Conservation (phyloP, 2,329 filamentous ascomycete genomes). For the Fonsecaea erecta region DNA sequence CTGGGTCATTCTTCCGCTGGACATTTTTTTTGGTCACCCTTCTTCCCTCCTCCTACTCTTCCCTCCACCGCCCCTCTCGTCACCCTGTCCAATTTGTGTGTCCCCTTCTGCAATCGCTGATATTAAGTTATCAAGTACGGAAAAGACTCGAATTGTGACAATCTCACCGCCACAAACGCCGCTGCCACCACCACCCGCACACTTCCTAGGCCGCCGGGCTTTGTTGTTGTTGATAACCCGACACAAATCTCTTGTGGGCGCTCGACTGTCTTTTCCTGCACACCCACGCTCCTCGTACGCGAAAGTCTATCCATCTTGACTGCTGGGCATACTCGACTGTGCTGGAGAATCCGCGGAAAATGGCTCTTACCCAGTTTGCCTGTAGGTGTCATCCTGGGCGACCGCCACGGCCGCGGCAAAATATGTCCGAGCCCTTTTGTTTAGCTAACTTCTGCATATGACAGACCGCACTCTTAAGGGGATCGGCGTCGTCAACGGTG, state of each 20-base stretch:
- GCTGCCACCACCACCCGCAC: constrained; percentile 14
- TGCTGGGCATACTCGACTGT: not conserved
- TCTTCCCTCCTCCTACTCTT: constrained; percentile 25
- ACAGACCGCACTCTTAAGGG: constrained; percentile 90
- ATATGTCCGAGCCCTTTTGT: constrained; percentile 2
- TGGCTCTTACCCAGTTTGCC: constrained; percentile 93
- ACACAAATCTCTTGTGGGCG: constrained; percentile 14
- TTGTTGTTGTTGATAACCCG: constrained; percentile 37
- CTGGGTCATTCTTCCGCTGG: constrained; percentile 5
- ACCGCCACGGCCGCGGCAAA: constrained; percentile 8
- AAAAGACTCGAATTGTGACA: constrained; percentile 43
- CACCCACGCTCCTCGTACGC: not conserved
- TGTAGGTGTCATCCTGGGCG: constrained; percentile 55
- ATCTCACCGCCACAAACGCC: constrained; percentile 27
- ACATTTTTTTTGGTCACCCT: constrained; percentile 16
- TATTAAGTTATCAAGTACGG: constrained; percentile 58
- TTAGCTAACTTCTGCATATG: constrained; percentile 21
- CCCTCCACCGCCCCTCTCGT: constrained; percentile 36
- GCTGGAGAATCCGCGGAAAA: constrained; percentile 45
- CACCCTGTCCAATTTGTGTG: constrained; percentile 39
- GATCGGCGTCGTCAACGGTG: constrained; percentile 91
- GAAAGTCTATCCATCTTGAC: not conserved
- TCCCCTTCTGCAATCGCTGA: constrained; percentile 47
- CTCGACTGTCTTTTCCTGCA: not conserved
- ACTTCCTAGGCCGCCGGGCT: constrained; percentile 12